Conservation (phyloP, 2,329 filamentous ascomycete genomes). For the Cordyceps javanica region DNA sequence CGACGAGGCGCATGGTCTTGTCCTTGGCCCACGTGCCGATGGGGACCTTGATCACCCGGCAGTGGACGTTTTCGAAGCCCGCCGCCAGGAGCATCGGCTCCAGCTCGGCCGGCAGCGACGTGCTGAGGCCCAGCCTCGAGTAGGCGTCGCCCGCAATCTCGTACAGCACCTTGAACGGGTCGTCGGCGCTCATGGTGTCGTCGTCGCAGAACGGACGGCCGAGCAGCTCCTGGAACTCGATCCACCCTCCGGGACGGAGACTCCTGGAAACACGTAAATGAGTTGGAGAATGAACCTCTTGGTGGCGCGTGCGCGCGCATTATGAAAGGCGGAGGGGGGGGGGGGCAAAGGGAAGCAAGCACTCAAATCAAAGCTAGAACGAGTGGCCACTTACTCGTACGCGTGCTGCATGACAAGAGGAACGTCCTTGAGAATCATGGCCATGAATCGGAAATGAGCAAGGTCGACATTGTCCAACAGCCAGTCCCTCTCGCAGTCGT, state of each 20-base stretch:
- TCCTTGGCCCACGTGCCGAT: constrained; percentile 40
- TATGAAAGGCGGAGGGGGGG: too few species aligned
- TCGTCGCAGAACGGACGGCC: constrained; percentile 37
- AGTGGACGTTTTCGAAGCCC: constrained; percentile 40
- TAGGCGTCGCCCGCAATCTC: constrained; percentile 27
- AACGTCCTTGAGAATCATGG: constrained; percentile 44
- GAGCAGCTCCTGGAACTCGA: constrained; percentile 44
- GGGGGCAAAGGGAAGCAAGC: too few species aligned
- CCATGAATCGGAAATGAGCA: constrained; percentile 46
- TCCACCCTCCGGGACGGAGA: constrained; percentile 37
- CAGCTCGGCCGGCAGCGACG: constrained; percentile 29
- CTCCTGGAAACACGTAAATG: constrained; percentile 4
- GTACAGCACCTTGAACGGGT: constrained; percentile 30
- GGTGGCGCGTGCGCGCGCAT: too few species aligned
- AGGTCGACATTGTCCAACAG: constrained; percentile 48
- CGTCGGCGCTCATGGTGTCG: constrained; percentile 34
- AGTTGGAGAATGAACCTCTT: not conserved
- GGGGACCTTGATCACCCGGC: constrained; percentile 38
- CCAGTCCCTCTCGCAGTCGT: constrained; percentile 57
- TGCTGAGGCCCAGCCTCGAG: constrained; percentile 33
- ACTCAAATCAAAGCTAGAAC: not conserved
- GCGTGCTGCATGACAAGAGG: constrained; percentile 37
- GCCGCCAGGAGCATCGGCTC: constrained; percentile 29
- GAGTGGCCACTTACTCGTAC: constrained; percentile 28
- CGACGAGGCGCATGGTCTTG: constrained; percentile 33